phyloP scores from a whole-genome alignment of 108 stramenopile species.

The Skeletonema potamos region DNA sequence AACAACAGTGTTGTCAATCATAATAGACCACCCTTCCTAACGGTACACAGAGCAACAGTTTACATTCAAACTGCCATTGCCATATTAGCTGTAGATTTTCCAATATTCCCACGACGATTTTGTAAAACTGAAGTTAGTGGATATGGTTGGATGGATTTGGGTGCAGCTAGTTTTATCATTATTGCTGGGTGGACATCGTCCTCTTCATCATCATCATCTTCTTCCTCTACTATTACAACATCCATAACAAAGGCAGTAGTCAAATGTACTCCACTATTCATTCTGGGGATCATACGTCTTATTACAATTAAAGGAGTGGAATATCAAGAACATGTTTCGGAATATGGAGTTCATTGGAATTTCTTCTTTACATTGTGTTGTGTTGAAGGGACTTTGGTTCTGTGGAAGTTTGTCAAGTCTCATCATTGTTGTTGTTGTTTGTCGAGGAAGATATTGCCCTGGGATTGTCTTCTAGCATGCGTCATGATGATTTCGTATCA shows the following conservation, averaged over 20 bases:
- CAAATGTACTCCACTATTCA: slow-evolving; percentile 59
- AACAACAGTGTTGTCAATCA: slow-evolving; percentile 5
- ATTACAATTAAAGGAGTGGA: slow-evolving; percentile 80
- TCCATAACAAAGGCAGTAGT: slow-evolving; percentile 23
- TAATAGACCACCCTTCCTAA: slow-evolving; percentile 50
- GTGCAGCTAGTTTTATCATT: slow-evolving; percentile 89
- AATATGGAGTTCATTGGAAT: slow-evolving; percentile 99
- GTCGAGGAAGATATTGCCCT: neutral
- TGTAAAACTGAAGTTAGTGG: slow-evolving; percentile 92
- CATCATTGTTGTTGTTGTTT: neutral
- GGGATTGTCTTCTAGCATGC: slow-evolving; percentile 36
- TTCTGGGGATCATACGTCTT: slow-evolving; percentile 71
- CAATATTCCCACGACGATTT: slow-evolving; percentile 90
- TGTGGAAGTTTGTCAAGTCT: slow-evolving; percentile 19
- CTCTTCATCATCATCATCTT: neutral
- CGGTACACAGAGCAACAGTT: slow-evolving; percentile 69
- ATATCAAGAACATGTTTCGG: slow-evolving; percentile 93
- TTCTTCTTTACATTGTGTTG: slow-evolving; percentile 92
- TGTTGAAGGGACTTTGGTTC: slow-evolving; percentile 34
- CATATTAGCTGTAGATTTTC: slow-evolving; percentile 93
- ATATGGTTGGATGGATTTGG: slow-evolving; percentile 96
- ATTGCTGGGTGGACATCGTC: slow-evolving; percentile 71
- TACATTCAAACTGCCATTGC: slow-evolving; percentile 84
- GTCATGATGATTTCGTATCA: slow-evolving; percentile 61
- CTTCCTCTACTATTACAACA: neutral